phyloP scores from a whole-genome alignment of 345 rosid genomes.

The Populus deltoides region DNA sequence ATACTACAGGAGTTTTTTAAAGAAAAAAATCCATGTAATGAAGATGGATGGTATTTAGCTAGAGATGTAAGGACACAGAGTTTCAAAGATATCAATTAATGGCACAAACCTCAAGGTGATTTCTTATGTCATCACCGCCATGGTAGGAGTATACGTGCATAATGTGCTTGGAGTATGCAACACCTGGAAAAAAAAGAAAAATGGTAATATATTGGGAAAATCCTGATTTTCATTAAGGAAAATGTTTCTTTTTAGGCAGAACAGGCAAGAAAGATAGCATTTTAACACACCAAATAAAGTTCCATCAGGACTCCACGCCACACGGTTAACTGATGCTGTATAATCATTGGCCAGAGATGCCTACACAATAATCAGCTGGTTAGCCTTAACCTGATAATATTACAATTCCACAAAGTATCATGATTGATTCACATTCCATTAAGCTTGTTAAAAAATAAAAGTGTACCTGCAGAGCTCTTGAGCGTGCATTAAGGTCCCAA shows the following conservation, averaged over 20 bases:
- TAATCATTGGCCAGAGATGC: constrained; percentile 55
- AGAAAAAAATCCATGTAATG: background rate
- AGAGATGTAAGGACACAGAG: background rate
- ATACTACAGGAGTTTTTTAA: background rate
- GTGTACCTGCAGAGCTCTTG: constrained; percentile 64
- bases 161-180: constrained; percentile 79
- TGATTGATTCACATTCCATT: constrained; percentile 9
- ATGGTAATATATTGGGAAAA: background rate
- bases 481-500: constrained; percentile 55
- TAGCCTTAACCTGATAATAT: constrained; percentile 1
- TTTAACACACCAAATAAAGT: constrained; percentile 55
- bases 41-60: background rate
- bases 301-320: constrained; percentile 91
- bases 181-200: constrained; percentile 49
- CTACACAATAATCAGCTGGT: constrained; percentile 29
- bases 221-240: background rate
- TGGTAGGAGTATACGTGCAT: constrained; percentile 71
- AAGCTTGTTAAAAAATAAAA: constrained; percentile 8
- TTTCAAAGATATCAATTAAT: background rate
- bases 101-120: constrained; percentile 67
- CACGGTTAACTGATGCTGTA: constrained; percentile 68
- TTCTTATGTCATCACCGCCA: constrained; percentile 59
- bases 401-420: background rate
- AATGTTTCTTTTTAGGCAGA: background rate
- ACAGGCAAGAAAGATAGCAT: constrained; percentile 1